Conservation (phyloP, 495 filamentous ascomycete species). For the Hypoxylon cercidicola region DNA sequence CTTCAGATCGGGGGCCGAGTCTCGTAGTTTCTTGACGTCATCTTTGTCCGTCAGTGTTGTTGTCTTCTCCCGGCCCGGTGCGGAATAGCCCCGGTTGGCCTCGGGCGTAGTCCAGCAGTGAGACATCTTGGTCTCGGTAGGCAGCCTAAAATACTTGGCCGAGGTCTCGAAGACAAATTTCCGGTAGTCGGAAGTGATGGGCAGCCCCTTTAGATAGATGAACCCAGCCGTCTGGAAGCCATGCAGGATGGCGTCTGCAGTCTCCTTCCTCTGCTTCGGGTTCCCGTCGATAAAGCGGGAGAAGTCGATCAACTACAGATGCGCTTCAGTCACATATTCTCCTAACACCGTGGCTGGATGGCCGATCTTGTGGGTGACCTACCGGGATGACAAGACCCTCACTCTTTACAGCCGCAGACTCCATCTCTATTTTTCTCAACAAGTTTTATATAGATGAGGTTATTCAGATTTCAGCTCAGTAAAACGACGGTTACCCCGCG, state of each 20-base stretch:
- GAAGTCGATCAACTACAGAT: slow-evolving; percentile 83
- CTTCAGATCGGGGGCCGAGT: slow-evolving; percentile 77
- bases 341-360: not conserved
- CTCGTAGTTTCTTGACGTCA: slow-evolving; percentile 68
- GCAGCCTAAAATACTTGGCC: slow-evolving; percentile 79
- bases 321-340: slow-evolving; percentile 27
- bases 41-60: slow-evolving; percentile 64
- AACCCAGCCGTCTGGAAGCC: slow-evolving; percentile 91
- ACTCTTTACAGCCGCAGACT: slow-evolving; percentile 68
- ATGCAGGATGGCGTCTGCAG: slow-evolving; percentile 75
- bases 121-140: slow-evolving; percentile 73
- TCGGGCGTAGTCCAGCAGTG: slow-evolving; percentile 76
- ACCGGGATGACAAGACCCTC: slow-evolving; percentile 78
- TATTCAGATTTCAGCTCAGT: not conserved
- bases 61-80: slow-evolving; percentile 81
- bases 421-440: slow-evolving; percentile 47
- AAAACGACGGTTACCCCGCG: not conserved
- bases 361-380: slow-evolving; percentile 35
- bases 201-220: slow-evolving; percentile 85
- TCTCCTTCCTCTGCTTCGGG: slow-evolving; percentile 67
- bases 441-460: not conserved
- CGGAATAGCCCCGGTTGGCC: slow-evolving; percentile 82
- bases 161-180: slow-evolving; percentile 74
- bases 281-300: slow-evolving; percentile 74
- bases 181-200: slow-evolving; percentile 70